phyloP scores from a whole-genome alignment of 306 rosid species.

The Medicago arabica region DNA sequence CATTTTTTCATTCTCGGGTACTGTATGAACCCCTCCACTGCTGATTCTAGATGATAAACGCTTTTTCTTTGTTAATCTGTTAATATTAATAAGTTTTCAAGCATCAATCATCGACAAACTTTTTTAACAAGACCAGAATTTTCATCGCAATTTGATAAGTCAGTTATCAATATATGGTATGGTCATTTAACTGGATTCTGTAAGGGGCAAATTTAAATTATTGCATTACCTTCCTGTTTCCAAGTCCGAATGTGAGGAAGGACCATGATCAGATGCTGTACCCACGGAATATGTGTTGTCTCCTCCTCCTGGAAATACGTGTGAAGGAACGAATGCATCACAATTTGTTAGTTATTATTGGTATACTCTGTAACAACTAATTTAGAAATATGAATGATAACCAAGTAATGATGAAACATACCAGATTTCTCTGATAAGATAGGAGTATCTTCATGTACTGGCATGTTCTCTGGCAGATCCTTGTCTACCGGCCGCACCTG shows the following conservation, averaged over 20 bases:
- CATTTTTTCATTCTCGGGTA: constrained; percentile 63
- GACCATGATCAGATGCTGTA: constrained; percentile 68
- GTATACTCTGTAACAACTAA: constrained; percentile 2
- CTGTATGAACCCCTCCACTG: constrained; percentile 66
- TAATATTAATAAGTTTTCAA: constrained; percentile 26
- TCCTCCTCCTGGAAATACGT: constrained; percentile 65
- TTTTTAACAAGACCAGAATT: constrained; percentile 13
- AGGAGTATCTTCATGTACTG: constrained; percentile 44
- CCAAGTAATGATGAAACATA: constrained; percentile 39
- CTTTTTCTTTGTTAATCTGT: constrained; percentile 62
- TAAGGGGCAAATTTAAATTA: neutral
- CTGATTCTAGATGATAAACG: constrained; percentile 64
- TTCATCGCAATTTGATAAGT: neutral
- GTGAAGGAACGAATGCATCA: constrained; percentile 21
- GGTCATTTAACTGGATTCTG: constrained; percentile 29
- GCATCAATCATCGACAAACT: constrained; percentile 29
- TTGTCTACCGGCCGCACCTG: too few relatives aligned
- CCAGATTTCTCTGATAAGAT: constrained; percentile 49
- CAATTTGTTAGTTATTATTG: constrained; percentile 32
- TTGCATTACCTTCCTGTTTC: constrained; percentile 60
- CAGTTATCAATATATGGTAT: constrained; percentile 21
- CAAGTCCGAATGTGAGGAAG: constrained; percentile 49
- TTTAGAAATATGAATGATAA: constrained; percentile 19
- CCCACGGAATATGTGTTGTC: constrained; percentile 50
- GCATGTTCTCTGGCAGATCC: too few relatives aligned